These are phyloP conservation scores for Scheffersomyces parashehatae DNA, from an alignment of 1,139 yeast genomes.

Conservation along the genomic window DNA sequence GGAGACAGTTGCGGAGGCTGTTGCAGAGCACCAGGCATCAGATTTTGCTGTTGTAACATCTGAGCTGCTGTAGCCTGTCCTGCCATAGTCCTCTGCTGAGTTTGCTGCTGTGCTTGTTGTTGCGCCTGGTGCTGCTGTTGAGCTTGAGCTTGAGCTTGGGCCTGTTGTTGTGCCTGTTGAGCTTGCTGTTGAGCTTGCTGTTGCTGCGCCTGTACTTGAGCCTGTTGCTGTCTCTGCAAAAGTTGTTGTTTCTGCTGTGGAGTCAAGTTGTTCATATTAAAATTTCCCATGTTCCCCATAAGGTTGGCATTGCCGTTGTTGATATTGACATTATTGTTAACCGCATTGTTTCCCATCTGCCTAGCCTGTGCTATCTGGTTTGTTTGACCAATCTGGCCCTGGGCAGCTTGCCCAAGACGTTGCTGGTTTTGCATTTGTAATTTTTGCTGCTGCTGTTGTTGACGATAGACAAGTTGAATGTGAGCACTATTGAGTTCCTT, in stretches of 20 bases:
- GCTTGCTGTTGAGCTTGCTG: conserved; percentile 5
- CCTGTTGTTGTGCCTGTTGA: no score
- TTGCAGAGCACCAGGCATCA: conserved; percentile 5
- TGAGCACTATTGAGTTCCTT: conserved; percentile 65
- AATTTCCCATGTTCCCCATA: conserved; percentile 7
- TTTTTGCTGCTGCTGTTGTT: conserved; percentile 28
- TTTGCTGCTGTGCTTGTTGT: conserved; percentile 7
- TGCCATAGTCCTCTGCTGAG: conserved; percentile 14
- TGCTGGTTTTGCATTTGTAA: conserved; percentile 14
- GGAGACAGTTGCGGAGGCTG: background rate
- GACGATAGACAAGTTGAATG: conserved; percentile 43
- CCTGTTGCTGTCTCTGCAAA: conserved; percentile 8
- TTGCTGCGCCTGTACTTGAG: conserved; percentile 2
- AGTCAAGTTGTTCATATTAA: conserved; percentile 23
- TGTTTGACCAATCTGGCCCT: conserved; percentile 4
- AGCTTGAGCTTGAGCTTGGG: conserved; percentile 8
- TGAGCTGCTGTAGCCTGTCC: conserved; percentile 12
- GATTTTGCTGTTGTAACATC: conserved; percentile 1
- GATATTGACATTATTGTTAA: conserved; percentile 5
- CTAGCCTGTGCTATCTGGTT: background rate
- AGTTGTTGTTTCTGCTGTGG: conserved; percentile 38
- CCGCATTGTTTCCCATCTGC: conserved; percentile 7
- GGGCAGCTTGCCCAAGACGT: background rate
- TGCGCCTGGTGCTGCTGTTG: conserved; percentile 5
- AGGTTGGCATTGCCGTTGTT: conserved; percentile 8